These are phyloP conservation scores for Angomonas ambiguus DNA, from an alignment of 208 protist species.

Conservation along the genomic window DNA sequence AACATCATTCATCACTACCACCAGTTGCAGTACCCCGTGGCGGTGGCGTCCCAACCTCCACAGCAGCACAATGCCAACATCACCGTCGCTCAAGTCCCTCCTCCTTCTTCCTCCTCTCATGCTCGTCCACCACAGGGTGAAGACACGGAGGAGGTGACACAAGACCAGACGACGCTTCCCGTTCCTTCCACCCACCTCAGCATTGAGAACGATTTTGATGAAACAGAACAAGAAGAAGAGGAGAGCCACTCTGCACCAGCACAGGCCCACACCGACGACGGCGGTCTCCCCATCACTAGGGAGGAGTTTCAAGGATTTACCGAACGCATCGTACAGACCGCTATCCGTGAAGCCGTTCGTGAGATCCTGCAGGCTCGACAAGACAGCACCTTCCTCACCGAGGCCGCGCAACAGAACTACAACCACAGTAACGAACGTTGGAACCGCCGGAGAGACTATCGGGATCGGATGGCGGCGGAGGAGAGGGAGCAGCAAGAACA, in stretches of 20 bases:
- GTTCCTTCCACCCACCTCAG: too few relatives aligned
- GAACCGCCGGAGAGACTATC: conserved; percentile 25
- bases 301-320: neutral
- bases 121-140: too few relatives aligned
- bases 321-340: conserved; percentile 35
- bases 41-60: neutral
- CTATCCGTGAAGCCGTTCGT: conserved; percentile 58
- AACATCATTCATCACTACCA: too few relatives aligned
- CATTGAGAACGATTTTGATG: too few relatives aligned
- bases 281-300: neutral
- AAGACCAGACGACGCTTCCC: too few relatives aligned
- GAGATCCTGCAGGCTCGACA: conserved; percentile 50
- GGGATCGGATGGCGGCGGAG: conserved; percentile 23
- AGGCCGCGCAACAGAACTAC: conserved; percentile 27
- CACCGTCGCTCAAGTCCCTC: neutral
- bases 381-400: conserved; percentile 25
- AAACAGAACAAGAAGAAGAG: too few relatives aligned
- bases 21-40: neutral
- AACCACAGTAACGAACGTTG: conserved; percentile 32
- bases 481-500: too few relatives aligned
- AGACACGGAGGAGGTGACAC: too few relatives aligned
- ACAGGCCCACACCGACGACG: too few relatives aligned
- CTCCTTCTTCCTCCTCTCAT: neutral
- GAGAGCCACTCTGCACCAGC: too few relatives aligned
- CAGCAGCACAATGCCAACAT: neutral